Base-by-base conservation (phyloP, 2,329 filamentous ascomycete genomes). In the Trichophaea hybrida region DNA sequence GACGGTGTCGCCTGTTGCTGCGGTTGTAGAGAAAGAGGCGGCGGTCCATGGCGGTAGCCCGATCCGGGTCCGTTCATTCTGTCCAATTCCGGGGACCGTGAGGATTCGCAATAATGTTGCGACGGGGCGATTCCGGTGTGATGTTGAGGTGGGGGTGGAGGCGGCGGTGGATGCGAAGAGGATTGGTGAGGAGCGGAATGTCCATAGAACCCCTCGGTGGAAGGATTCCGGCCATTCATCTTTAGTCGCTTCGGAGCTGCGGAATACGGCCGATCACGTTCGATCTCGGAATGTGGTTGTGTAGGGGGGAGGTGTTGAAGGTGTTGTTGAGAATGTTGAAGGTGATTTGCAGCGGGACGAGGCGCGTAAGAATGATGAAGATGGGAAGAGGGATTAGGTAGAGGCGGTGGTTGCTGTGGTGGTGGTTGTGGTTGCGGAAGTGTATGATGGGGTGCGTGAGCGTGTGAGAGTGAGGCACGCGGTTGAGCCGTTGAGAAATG, bases 201-300 rank as follows among this genome's bases (percentile, higher is more conserved):
- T 13, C 61, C 52, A 43, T 38, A 38, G 38, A 57, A 61, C 31
- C 62, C 62, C 15, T 57, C 61, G 37, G 57, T 59, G n/a, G 62
- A 57, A 55, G 58, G 55, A 31, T 55, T 63, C 7, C 61, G 62
- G 32, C 61, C 58, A 46, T 64, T 61, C 56, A 64, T 63, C 40
- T 61, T 61, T 7, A 61, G 50, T 15, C 62, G 58, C 50, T 64
- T 64, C 52, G 57, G 61, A 17, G 58, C 59, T 40, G 55, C 50
- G 24, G 50, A 49, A 50, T 63, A 60, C 33, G 62, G 46, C 34
- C 60, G 61, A 43, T 63, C 61, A 59, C 58, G 61, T 38, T 59
- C 62, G 56, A 59, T 38, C 48, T 64, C 62, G 8, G 24, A 8
- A 50, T 43, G 43, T 38, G 55, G 13, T n/a, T 50, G 35, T 31